Percentiles rank a stretch among this genome's conserved stretches.
These are phyloP conservation scores for Zygoascus flipseniorum DNA, from an alignment of 805 yeast genomes.

Conservation along the genomic window DNA sequence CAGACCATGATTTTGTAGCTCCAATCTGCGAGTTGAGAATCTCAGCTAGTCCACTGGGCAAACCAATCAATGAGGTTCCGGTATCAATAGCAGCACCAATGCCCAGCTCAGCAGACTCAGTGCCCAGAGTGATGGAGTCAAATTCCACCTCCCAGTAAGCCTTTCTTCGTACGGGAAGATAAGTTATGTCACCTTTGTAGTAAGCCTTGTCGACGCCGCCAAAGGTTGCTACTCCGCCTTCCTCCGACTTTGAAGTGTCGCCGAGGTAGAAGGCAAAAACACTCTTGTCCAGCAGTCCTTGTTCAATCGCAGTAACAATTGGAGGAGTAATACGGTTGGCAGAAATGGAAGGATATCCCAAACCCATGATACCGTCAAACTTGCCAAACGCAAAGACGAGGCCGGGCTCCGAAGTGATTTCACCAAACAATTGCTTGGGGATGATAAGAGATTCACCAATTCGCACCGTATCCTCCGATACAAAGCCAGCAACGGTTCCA, in stretches of 20 bases:
- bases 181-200: constrained; percentile 76
- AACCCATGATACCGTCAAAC: constrained; percentile 94
- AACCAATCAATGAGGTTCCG: constrained; percentile 91
- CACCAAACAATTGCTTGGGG: constrained; percentile 89
- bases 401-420: constrained; percentile 96
- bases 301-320: constrained; percentile 74
- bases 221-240: constrained; percentile 89
- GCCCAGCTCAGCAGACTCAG: constrained; percentile 76
- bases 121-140: constrained; percentile 85
- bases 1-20: constrained; percentile 95
- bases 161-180: constrained; percentile 98
- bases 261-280: constrained; percentile 90
- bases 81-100: constrained; percentile 98
- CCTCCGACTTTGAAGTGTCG: constrained; percentile 52
- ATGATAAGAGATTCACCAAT: constrained; percentile 75
- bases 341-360: constrained; percentile 87
- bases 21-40: constrained; percentile 92
- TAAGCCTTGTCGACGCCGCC: constrained; percentile 84
- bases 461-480: constrained; percentile 74
- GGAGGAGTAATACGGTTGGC: constrained; percentile 91
- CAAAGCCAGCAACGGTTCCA: constrained; percentile 86
- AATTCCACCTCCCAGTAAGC: constrained; percentile 99
- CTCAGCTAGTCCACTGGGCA: constrained; percentile 94
- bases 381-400: constrained; percentile 97
- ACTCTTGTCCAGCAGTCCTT: constrained; percentile 74